These are phyloP conservation scores for Talaromyces sp. DNA, from an alignment of 2,329 filamentous ascomycete species.

Conservation along the genomic window DNA sequence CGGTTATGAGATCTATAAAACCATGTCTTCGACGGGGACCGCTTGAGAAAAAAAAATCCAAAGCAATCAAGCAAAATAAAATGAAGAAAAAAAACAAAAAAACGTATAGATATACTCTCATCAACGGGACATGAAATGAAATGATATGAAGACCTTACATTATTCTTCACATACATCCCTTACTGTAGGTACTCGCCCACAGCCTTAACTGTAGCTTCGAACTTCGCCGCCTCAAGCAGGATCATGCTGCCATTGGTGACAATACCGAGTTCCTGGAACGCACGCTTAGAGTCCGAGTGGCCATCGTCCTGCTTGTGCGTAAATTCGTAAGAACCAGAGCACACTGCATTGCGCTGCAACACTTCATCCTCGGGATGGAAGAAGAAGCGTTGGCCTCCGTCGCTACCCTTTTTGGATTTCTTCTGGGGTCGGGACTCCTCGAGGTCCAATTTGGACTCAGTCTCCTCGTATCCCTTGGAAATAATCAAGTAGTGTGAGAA, in stretches of 20 bases:
- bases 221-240: slow-evolving; percentile 78
- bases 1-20: slow-evolving; percentile 12
- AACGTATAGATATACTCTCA: slow-evolving; percentile 17
- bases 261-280: slow-evolving; percentile 92
- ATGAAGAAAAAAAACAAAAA: slow-evolving; percentile 6
- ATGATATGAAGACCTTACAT: slow-evolving; percentile 11
- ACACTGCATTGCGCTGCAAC: slow-evolving; percentile 73
- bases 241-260: slow-evolving; percentile 82
- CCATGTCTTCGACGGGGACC: slow-evolving; percentile 7
- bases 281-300: slow-evolving; percentile 85
- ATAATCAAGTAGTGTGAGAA: slow-evolving; percentile 93
- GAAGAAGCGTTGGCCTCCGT: slow-evolving; percentile 69
- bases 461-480: slow-evolving; percentile 89
- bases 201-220: slow-evolving; percentile 73
- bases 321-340: slow-evolving; percentile 72
- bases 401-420: slow-evolving; percentile 63
- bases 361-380: slow-evolving; percentile 97
- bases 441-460: slow-evolving; percentile 76
- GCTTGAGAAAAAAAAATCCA: background rate
- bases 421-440: slow-evolving; percentile 64
- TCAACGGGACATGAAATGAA: slow-evolving; percentile 22
- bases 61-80: background rate
- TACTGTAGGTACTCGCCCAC: slow-evolving; percentile 69
- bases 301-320: slow-evolving; percentile 76
- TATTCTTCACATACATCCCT: slow-evolving; percentile 11